Base-by-base conservation (phyloP, 768 basidiomycete genomes). In the Tricholoma sp. region DNA sequence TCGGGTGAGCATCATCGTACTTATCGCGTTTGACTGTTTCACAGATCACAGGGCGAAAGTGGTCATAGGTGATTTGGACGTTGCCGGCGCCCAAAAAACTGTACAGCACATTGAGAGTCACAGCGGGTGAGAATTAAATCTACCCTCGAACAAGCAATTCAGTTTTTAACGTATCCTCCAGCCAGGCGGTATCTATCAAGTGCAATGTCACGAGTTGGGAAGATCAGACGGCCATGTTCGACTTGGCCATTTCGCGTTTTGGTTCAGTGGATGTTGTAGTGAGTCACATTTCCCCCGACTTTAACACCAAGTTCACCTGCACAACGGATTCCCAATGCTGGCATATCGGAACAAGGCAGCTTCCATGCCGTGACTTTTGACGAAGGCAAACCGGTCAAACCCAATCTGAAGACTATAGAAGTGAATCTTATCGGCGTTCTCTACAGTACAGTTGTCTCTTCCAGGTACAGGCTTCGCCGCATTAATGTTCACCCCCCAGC, bases 161-260 rank as follows among this genome's bases (percentile, higher is more conserved):
- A 50, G 29, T 47, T 34, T 13, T 45, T 33, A 31, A 36, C 50
- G 52, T 48, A 32, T 52, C 37, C 42, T 42, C 42, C 63, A 83
- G 82, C 3, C 61, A 72, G 18, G 81, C 79, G 6, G 61, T 69
- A 10, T 74, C 66, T 45, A 68, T 74, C 29, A 70, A 66, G 50
- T 82, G 81, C 63, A 71, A 84, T 61, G 83, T 85, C 34, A 74
- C 74, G 5, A 62, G 69, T 0, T 85, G 80, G 76, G 81, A 84
- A 5, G 75, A 84, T 48, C 78, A 79, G 53, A 73, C 80, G 7
- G 69, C 73, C 3, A 59, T 84, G 62, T 84, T 83, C 59, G 78
- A 82, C 53, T 64, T 75, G 31, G 79, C 80, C 3, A 68, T 80
- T 18, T 57, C 70, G 24, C 71, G 65, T 51, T 83, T 72, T 61